Percentiles rank a stretch among this genome's conserved stretches.
These are phyloP conservation scores for Fusarium goolgardi DNA, from an alignment of 2,329 filamentous ascomycete species.

Conservation along the genomic window DNA sequence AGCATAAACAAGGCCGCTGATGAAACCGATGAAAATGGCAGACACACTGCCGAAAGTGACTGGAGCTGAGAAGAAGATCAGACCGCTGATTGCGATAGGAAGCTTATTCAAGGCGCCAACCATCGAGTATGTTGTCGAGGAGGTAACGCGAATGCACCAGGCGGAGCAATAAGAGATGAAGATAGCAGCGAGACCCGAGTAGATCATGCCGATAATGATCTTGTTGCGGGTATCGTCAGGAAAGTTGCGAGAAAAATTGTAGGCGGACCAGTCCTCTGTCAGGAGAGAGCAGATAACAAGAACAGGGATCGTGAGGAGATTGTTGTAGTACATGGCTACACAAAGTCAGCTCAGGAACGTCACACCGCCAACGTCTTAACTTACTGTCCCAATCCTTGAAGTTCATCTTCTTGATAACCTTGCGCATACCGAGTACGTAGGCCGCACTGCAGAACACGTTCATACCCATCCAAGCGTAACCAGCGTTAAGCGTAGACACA, in stretches of 20 bases:
- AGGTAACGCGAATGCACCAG: conserved; percentile 98
- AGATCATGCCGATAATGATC: conserved; percentile 88
- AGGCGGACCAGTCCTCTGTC: conserved; percentile 90
- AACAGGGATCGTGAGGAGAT: conserved; percentile 94
- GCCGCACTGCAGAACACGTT: conserved; percentile 96
- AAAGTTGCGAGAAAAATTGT: conserved; percentile 89
- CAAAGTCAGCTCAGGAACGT: conserved; percentile 48
- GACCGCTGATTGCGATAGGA: conserved; percentile 89
- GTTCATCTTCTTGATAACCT: conserved; percentile 99
- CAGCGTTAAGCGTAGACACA: conserved; percentile 90
- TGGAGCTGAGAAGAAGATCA: conserved; percentile 95
- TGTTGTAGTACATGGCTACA: conserved; percentile 99
- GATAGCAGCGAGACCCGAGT: conserved; percentile 91
- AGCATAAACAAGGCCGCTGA: conserved; percentile 92
- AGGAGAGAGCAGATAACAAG: conserved; percentile 84
- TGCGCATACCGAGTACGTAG: conserved; percentile 93
- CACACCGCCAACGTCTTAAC: conserved; percentile 57
- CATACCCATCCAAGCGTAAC: conserved; percentile 97
- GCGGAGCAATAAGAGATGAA: conserved; percentile 99
- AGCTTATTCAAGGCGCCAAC: conserved; percentile 98
- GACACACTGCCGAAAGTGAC: conserved; percentile 92
- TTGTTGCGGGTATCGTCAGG: conserved; percentile 81
- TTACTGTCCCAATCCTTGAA: conserved; percentile 99
- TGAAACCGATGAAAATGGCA: conserved; percentile 89
- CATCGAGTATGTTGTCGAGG: conserved; percentile 98